phyloP scores from a whole-genome alignment of 768 basidiomycete genomes.

The Lactifluus hygrophoroides region DNA sequence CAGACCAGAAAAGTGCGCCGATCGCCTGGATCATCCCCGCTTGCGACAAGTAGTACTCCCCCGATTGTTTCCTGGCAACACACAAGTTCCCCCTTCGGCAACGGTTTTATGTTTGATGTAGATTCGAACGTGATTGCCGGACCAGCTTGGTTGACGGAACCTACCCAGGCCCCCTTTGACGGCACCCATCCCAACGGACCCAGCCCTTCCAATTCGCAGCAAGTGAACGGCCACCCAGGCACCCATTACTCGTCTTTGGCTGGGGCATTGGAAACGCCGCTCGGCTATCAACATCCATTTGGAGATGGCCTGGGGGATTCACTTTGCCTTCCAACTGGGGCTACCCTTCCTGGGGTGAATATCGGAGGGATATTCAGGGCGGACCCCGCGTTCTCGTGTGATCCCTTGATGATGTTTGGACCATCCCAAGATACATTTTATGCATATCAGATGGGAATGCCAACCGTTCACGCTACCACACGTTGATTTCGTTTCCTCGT shows the following conservation, averaged over 20 bases:
- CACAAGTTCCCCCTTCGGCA: not conserved
- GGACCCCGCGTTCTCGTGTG: not conserved
- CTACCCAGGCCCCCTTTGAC: not conserved
- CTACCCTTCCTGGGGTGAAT: not conserved
- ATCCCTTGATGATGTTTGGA: slow-evolving; percentile 2
- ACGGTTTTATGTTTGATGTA: not conserved
- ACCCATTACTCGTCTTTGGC: not conserved
- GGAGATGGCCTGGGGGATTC: slow-evolving; percentile 11
- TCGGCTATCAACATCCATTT: slow-evolving; percentile 15
- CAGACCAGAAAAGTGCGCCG: slow-evolving; percentile 15
- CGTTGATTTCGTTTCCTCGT: not conserved
- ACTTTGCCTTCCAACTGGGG: not conserved
- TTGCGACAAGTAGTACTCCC: not conserved
- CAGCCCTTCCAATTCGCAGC: not conserved
- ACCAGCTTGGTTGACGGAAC: not conserved
- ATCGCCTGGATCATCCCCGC: slow-evolving; percentile 9
- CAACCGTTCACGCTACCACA: not conserved
- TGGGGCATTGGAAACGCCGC: not conserved
- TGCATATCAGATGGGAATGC: slow-evolving; percentile 1
- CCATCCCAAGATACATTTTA: not conserved
- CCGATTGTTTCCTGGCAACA: not conserved
- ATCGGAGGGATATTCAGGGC: not conserved
- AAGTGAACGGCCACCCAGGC: not conserved
- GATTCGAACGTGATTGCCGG: not conserved
- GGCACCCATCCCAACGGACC: not conserved